A percentile compares a stretch with the other conserved stretches of the same genome.
These are phyloP conservation scores for Blastocystis sp. DNA, from an alignment of 352 stramenopile genomes.

Conservation along the genomic window DNA sequence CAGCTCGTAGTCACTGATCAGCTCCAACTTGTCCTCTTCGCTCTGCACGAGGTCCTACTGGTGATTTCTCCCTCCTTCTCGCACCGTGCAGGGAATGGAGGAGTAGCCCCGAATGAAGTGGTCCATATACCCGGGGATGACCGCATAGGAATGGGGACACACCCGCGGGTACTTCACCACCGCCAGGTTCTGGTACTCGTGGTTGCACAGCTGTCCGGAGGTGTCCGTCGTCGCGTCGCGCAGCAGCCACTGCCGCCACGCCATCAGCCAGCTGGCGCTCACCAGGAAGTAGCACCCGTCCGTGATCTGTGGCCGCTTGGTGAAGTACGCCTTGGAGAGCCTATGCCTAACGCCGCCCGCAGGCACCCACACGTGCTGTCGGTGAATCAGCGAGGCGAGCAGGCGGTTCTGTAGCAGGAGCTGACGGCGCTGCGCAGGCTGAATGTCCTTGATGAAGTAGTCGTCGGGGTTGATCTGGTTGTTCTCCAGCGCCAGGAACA, in stretches of 20 bases:
- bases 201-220: not conserved
- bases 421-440: not conserved
- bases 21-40: not conserved
- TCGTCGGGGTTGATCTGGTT: not conserved
- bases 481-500: not conserved
- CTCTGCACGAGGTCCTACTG: not conserved
- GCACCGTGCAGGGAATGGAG: not conserved
- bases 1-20: constrained; percentile 13
- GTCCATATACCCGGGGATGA: constrained; percentile 17
- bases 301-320: not conserved
- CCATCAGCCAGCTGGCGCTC: not conserved
- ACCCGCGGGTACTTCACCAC: not conserved
- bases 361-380: not conserved
- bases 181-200: not conserved
- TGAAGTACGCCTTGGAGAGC: not conserved
- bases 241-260: not conserved
- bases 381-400: not conserved
- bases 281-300: constrained; percentile 30
- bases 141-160: not conserved
- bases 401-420: not conserved
- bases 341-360: not conserved
- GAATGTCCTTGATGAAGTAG: constrained; percentile 9
- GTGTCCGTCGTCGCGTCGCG: not conserved
- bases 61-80: not conserved
- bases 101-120: constrained; percentile 8